A percentile compares a stretch with the other conserved stretches of the same genome.
Conservation (phyloP, 1,284 basidiomycete genomes). For the Cyathus pygmaeus region DNA sequence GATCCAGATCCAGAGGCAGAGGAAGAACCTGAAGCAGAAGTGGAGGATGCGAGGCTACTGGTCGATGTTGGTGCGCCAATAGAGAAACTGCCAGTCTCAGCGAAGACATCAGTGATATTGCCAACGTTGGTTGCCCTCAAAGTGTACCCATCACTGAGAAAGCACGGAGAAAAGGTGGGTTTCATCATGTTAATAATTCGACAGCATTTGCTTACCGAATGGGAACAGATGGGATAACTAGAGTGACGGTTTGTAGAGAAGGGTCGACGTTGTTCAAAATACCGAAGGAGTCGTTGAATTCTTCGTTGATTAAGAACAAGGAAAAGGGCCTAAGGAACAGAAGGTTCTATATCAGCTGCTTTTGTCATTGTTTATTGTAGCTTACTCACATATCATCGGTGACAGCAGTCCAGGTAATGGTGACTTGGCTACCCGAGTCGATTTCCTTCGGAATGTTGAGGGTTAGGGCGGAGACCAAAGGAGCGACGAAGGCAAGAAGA, state of each 20-base stretch:
- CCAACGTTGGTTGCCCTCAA: slow-evolving; percentile 61
- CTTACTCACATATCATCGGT: slow-evolving; percentile 51
- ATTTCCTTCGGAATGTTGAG: slow-evolving; percentile 50
- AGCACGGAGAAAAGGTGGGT: slow-evolving; percentile 2
- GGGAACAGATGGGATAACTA: slow-evolving; percentile 63
- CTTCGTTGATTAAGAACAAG: slow-evolving; percentile 56
- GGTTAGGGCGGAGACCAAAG: slow-evolving; percentile 60
- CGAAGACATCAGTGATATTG: slow-evolving; percentile 59
- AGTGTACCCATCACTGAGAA: slow-evolving; percentile 59
- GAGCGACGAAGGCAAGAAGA: slow-evolving; percentile 55
- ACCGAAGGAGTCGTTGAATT: slow-evolving; percentile 65
- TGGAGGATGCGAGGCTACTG: slow-evolving; percentile 16
- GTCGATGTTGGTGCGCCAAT: slow-evolving; percentile 42
- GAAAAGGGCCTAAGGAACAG: slow-evolving; percentile 34
- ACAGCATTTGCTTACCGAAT: slow-evolving; percentile 49
- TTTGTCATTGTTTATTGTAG: neutral
- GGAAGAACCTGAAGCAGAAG: slow-evolving; percentile 23
- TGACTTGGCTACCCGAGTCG: slow-evolving; percentile 45
- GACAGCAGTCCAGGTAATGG: slow-evolving; percentile 58
- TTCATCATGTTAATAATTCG: slow-evolving; percentile 1
- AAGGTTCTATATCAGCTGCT: neutral
- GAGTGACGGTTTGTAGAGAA: slow-evolving; percentile 38
- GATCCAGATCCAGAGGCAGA: slow-evolving; percentile 13
- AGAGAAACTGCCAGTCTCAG: slow-evolving; percentile 54
- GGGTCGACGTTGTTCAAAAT: slow-evolving; percentile 68